Percentiles rank a stretch among this genome's conserved stretches.
Conservation (phyloP, 169 alveolate genomes). For the Eimeria falciformis region DNA sequence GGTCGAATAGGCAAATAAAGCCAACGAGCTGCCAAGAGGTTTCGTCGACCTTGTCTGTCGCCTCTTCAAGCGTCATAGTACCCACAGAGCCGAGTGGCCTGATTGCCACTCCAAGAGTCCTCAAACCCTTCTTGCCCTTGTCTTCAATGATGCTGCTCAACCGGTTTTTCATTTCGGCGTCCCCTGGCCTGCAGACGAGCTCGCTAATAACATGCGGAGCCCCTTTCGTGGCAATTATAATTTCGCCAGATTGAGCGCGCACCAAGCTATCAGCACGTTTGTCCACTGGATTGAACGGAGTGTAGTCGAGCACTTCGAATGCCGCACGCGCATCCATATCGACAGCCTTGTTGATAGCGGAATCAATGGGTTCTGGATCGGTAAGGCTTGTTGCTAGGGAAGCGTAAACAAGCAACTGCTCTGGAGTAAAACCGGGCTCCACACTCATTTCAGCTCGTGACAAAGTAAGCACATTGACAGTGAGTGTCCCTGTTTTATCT, state of each 20-base stretch:
- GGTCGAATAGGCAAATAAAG: conserved; percentile 79
- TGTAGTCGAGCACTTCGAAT: conserved; percentile 76
- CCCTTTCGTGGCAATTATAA: conserved; percentile 78
- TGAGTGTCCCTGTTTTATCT: conserved; percentile 95
- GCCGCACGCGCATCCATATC: conserved; percentile 71
- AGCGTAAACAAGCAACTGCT: conserved; percentile 77
- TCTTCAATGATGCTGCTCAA: conserved; percentile 69
- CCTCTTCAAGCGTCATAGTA: conserved; percentile 59
- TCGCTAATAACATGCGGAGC: conserved; percentile 83
- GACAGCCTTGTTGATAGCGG: conserved; percentile 65
- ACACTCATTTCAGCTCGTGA: conserved; percentile 55
- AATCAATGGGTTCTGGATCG: conserved; percentile 77
- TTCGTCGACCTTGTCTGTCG: conserved; percentile 7
- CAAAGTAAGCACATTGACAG: conserved; percentile 91
- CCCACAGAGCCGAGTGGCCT: conserved; percentile 46
- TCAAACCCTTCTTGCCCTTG: conserved; percentile 75
- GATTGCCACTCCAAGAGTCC: conserved; percentile 78
- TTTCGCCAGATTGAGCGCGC: conserved; percentile 70
- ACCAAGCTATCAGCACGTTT: conserved; percentile 82
- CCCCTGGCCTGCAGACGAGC: conserved; percentile 75
- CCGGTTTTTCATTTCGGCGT: conserved; percentile 53
- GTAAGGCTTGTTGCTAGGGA: conserved; percentile 77
- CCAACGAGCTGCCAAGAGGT: conserved; percentile 80
- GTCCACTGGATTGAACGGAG: conserved; percentile 84
- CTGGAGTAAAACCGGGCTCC: conserved; percentile 73